phyloP scores from a whole-genome alignment of 768 basidiomycete genomes.

The Suillus fuscotomentosus region DNA sequence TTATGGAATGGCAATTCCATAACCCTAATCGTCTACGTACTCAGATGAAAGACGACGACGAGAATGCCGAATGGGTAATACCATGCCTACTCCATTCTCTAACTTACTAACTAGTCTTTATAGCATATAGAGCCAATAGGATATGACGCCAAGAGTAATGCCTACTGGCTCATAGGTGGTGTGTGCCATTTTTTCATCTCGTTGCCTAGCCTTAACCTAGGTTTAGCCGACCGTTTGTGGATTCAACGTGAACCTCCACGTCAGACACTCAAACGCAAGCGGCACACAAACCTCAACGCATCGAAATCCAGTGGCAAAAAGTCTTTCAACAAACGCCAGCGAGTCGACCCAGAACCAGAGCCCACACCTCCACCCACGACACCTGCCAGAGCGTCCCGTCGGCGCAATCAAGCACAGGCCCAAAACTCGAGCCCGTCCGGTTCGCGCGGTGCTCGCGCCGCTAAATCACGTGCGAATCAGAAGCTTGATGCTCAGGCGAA shows the following conservation, averaged over 20 bases:
- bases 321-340: conserved; percentile 25
- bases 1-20: conserved; percentile 88
- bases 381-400: conserved; percentile 12
- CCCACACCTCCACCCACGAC: conserved; percentile 8
- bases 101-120: conserved; percentile 8
- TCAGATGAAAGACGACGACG: conserved; percentile 79
- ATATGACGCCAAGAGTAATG: conserved; percentile 74
- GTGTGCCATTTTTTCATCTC: conserved; percentile 21
- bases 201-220: neutral
- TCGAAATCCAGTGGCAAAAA: conserved; percentile 19
- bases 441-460: conserved; percentile 55
- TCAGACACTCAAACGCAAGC: conserved; percentile 41
- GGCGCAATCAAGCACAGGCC: conserved; percentile 11
- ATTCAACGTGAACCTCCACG: conserved; percentile 71
- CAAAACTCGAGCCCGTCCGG: conserved; percentile 21
- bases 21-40: conserved; percentile 67
- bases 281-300: conserved; percentile 35
- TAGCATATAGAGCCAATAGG: conserved; percentile 87
- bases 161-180: conserved; percentile 87
- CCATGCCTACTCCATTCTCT: neutral
- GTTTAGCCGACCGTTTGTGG: conserved; percentile 80
- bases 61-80: conserved; percentile 75
- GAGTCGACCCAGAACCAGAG: conserved; percentile 11
- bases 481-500: conserved; percentile 69
- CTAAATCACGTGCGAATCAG: conserved; percentile 69